phyloP scores from a whole-genome alignment of 495 filamentous ascomycete species.

The Extremus antarcticus region DNA sequence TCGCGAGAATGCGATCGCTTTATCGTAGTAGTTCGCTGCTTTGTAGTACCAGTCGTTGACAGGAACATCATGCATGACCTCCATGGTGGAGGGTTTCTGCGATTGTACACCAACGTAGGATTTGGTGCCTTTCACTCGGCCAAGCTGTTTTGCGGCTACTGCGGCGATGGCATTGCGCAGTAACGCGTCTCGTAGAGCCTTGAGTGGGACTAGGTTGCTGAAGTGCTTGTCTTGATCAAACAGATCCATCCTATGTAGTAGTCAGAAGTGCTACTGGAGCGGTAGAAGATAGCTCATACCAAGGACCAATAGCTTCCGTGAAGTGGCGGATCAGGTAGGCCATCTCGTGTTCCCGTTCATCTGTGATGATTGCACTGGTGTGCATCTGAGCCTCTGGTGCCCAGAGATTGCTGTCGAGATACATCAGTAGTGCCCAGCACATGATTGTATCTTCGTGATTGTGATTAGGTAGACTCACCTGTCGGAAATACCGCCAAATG shows the following conservation, averaged over 20 bases:
- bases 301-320: conserved; percentile 48
- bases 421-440: neutral
- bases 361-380: conserved; percentile 14
- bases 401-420: conserved; percentile 5
- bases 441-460: neutral
- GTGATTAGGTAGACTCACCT: neutral
- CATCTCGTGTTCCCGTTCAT: conserved; percentile 41
- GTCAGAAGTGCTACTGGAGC: neutral
- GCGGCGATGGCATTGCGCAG: conserved; percentile 51
- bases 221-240: conserved; percentile 45
- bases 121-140: conserved; percentile 42
- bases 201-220: conserved; percentile 48
- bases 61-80: conserved; percentile 38
- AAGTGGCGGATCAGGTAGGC: conserved; percentile 55
- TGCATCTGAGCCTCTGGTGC: conserved; percentile 6
- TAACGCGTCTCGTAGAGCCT: conserved; percentile 45
- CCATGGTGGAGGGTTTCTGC: conserved; percentile 42
- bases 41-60: conserved; percentile 46
- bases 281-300: conserved; percentile 14
- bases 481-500: neutral
- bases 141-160: conserved; percentile 52
- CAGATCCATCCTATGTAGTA: conserved; percentile 44
- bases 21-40: conserved; percentile 54
- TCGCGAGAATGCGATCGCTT: conserved; percentile 49
- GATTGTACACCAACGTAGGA: conserved; percentile 38